These are phyloP conservation scores for Neostapfia colusana DNA, from an alignment of 176 grass and related monocot genomes.

Conservation along the genomic window DNA sequence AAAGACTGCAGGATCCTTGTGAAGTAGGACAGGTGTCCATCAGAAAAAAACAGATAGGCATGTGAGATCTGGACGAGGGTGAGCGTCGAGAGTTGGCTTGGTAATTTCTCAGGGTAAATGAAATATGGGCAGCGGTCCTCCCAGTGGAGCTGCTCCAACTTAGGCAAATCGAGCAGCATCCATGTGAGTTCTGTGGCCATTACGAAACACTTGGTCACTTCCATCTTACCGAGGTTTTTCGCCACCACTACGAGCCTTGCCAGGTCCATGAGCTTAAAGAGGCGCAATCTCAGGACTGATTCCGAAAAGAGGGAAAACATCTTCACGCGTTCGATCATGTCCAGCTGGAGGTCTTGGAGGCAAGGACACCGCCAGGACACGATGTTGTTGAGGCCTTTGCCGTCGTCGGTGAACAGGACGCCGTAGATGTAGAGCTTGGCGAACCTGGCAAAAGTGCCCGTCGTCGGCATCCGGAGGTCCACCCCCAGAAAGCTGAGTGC, in stretches of 20 bases:
- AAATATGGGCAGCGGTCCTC: background rate
- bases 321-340: background rate
- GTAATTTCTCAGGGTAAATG: background rate
- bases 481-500: background rate
- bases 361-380: background rate
- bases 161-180: background rate
- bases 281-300: background rate
- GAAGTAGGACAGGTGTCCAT: background rate
- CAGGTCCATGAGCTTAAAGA: background rate
- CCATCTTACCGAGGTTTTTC: background rate
- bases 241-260: background rate
- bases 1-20: background rate
- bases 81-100: background rate
- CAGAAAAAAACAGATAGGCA: background rate
- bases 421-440: background rate
- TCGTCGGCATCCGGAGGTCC: background rate
- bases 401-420: background rate
- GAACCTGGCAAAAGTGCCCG: background rate
- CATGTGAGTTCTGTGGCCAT: too few species aligned
- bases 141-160: slow-evolving; percentile 4
- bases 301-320: background rate
- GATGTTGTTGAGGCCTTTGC: background rate
- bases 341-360: background rate
- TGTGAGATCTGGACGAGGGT: background rate
- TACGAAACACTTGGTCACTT: background rate